These are phyloP conservation scores for Paecilomyces sp. DNA, from an alignment of 2,329 filamentous ascomycete species.

Conservation along the genomic window DNA sequence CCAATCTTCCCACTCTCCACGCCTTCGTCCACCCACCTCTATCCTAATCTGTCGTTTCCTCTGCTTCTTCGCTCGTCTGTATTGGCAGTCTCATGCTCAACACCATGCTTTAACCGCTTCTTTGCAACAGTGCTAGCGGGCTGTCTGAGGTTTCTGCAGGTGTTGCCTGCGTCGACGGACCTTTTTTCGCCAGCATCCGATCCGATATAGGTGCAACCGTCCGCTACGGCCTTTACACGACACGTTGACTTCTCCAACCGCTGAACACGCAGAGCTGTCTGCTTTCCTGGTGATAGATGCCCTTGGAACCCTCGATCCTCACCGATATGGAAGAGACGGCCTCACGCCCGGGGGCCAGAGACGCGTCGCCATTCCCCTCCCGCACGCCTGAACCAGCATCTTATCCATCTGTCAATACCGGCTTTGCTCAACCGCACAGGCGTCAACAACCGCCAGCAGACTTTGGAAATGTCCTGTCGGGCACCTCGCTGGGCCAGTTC, in stretches of 20 bases:
- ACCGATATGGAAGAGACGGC: constrained; percentile 3
- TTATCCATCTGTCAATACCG: constrained; percentile 2
- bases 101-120: neutral
- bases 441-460: constrained; percentile 22
- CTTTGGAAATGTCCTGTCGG: constrained; percentile 15
- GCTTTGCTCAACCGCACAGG: constrained; percentile 9
- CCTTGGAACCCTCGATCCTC: neutral
- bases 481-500: constrained; percentile 49
- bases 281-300: neutral
- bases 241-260: neutral
- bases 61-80: neutral
- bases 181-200: neutral
- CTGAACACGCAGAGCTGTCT: neutral
- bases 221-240: neutral
- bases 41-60: neutral
- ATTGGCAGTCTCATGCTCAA: neutral
- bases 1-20: neutral
- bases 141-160: neutral
- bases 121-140: neutral
- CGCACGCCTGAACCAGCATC: constrained; percentile 1
- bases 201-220: neutral
- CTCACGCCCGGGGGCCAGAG: constrained; percentile 6
- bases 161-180: neutral
- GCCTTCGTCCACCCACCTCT: neutral
- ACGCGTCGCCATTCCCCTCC: constrained; percentile 8